These are phyloP conservation scores for Ilex paraguariensis DNA, from an alignment of 305 asterid species.

Conservation along the genomic window DNA sequence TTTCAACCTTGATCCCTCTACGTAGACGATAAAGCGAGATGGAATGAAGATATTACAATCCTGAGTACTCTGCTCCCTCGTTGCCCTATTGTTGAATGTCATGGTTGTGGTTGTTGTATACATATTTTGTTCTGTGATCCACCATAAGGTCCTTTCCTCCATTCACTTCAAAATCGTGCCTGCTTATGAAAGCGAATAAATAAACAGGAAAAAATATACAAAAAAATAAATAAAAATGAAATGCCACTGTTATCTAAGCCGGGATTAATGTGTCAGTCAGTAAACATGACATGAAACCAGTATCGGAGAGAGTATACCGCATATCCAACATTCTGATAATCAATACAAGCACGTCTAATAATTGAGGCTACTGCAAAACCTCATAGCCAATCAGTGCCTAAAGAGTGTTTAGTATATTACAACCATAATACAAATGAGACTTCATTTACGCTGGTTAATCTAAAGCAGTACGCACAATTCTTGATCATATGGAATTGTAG, in stretches of 20 bases:
- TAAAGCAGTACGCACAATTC: no score
- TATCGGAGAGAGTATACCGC: no score
- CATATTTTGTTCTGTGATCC: conserved; percentile 91
- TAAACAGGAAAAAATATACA: not conserved
- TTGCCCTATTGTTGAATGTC: not conserved
- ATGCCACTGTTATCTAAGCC: no score
- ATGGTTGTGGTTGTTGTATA: conserved; percentile 58
- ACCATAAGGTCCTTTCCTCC: conserved; percentile 93
- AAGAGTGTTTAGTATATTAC: not conserved
- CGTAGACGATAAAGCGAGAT: not conserved
- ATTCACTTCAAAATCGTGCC: conserved; percentile 96
- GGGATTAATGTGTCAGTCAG: no score
- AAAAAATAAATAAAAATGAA: not conserved
- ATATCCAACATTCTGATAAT: not conserved
- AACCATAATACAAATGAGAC: not conserved
- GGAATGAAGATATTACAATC: not conserved
- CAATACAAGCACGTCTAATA: not conserved
- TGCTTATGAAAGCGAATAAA: conserved; percentile 24
- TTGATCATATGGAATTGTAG: no score
- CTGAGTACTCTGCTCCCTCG: not conserved
- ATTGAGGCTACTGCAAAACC: not conserved
- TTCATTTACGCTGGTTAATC: no score
- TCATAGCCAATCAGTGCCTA: not conserved
- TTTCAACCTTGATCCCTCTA: conserved; percentile 4
- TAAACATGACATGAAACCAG: no score